Conservation (phyloP, 345 rosid species). For the Euphorbia tirucalli region DNA sequence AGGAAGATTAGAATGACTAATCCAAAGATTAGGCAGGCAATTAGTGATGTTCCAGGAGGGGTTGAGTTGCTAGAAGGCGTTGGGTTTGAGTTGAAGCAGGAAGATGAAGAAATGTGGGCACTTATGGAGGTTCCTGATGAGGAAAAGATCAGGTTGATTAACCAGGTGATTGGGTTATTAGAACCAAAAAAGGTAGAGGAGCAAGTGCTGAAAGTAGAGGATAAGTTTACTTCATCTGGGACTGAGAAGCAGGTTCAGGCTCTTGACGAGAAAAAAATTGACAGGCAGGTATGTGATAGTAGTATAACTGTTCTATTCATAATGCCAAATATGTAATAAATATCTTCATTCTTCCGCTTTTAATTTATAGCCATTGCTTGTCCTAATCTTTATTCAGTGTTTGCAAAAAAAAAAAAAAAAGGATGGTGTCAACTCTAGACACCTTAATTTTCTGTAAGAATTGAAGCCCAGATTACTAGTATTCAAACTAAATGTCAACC, state of each 20-base stretch:
- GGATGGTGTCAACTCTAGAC: background rate
- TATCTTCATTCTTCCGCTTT: background rate
- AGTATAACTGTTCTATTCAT: background rate
- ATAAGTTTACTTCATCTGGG: conserved; percentile 33
- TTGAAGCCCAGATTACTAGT: background rate
- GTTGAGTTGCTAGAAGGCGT: conserved; percentile 68
- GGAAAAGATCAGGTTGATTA: conserved; percentile 44
- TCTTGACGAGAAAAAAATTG: conserved; percentile 55
- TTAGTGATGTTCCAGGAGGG: conserved; percentile 75
- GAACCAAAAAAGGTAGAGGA: conserved; percentile 47
- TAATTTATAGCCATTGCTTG: background rate
- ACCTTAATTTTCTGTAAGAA: background rate
- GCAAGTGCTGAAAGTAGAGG: conserved; percentile 25
- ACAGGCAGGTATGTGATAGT: conserved; percentile 59
- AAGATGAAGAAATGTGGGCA: conserved; percentile 78
- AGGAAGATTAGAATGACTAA: conserved; percentile 80
- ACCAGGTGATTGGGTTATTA: conserved; percentile 42
- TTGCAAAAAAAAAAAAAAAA: background rate
- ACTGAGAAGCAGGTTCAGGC: conserved; percentile 41
- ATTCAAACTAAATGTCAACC: background rate
- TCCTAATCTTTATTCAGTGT: background rate
- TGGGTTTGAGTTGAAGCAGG: conserved; percentile 72
- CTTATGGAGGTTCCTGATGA: conserved; percentile 57
- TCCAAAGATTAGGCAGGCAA: conserved; percentile 75
- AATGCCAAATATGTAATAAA: background rate